Conservation (phyloP, 129 eudicot species). For the Helichrysum umbraculigerum region DNA sequence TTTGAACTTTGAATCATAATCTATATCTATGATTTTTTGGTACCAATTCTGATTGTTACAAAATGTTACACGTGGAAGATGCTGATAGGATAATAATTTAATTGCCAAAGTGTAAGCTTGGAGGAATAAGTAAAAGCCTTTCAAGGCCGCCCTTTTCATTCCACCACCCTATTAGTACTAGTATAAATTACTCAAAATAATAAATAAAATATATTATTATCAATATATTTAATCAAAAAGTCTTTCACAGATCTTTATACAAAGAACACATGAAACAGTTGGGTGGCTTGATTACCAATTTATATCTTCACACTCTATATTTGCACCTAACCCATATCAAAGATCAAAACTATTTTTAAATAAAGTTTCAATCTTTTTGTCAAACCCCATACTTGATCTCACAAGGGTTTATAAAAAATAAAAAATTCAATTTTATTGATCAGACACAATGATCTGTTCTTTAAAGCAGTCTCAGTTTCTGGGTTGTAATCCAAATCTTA, state of each 20-base stretch:
- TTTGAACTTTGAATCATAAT: not conserved
- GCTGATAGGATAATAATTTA: not conserved
- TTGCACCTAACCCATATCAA: constrained; percentile 27
- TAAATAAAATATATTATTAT: too few relatives aligned
- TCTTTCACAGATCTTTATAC: constrained; percentile 32
- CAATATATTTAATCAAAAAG: not conserved
- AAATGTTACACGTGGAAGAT: constrained; percentile 18
- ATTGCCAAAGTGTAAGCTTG: constrained; percentile 22
- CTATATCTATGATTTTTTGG: not conserved
- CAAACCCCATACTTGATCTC: constrained; percentile 17
- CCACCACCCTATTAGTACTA: constrained; percentile 23
- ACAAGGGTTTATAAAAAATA: not conserved
- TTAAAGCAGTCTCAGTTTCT: constrained; percentile 18
- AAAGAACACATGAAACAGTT: constrained; percentile 19
- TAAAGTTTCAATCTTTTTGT: not conserved
- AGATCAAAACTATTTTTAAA: constrained; percentile 11
- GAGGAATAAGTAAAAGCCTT: constrained; percentile 27
- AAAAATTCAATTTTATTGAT: not conserved
- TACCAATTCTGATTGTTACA: not conserved
- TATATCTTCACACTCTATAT: constrained; percentile 14
- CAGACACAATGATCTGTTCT: constrained; percentile 26
- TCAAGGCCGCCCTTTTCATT: constrained; percentile 22
- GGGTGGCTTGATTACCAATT: constrained; percentile 18
- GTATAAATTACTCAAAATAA: not conserved
- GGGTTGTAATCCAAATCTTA: not conserved